Evolutionary conservation across 225 moss, liverwort and hornwort species (phyloP).

Genomic region (Polytrichum formosum): DNA sequence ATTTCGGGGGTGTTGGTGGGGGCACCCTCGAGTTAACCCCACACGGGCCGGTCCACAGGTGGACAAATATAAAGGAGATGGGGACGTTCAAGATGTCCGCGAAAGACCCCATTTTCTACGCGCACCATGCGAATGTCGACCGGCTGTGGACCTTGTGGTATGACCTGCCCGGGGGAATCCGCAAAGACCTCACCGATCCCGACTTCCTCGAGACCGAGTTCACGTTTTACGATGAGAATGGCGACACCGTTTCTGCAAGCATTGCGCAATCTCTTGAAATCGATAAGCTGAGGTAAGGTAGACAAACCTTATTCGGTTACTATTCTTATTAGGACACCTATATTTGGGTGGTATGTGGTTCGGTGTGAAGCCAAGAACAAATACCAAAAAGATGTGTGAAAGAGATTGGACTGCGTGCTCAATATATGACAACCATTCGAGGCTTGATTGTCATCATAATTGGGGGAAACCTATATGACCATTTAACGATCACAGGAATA

Average conservation of each 20-base stretch:
- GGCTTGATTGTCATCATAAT: too few relatives aligned
- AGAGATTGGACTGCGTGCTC: too few relatives aligned
- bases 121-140: constrained; percentile 31
- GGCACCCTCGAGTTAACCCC: constrained; percentile 18
- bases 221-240: constrained; percentile 61
- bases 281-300: constrained; percentile 23
- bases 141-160: constrained; percentile 38
- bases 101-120: constrained; percentile 18
- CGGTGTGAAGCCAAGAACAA: too few relatives aligned
- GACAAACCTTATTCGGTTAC: neutral
- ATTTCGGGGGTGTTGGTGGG: constrained; percentile 21
- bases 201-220: constrained; percentile 53
- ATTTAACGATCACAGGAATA: too few relatives aligned
- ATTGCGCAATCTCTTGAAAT: constrained; percentile 32
- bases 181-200: constrained; percentile 26
- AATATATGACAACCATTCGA: too few relatives aligned
- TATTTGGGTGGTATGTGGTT: too few relatives aligned
- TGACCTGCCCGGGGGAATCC: constrained; percentile 5
- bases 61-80: constrained; percentile 17
- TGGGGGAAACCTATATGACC: too few relatives aligned
- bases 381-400: too few relatives aligned
- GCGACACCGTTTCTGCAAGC: constrained; percentile 36
- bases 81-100: constrained; percentile 12
- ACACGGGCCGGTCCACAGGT: constrained; percentile 31
- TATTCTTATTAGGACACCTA: too few relatives aligned